A percentile compares a stretch with the other conserved stretches of the same genome.
These are phyloP conservation scores for Lycium ferocissimum DNA, from an alignment of 257 asterid genomes.

Conservation along the genomic window DNA sequence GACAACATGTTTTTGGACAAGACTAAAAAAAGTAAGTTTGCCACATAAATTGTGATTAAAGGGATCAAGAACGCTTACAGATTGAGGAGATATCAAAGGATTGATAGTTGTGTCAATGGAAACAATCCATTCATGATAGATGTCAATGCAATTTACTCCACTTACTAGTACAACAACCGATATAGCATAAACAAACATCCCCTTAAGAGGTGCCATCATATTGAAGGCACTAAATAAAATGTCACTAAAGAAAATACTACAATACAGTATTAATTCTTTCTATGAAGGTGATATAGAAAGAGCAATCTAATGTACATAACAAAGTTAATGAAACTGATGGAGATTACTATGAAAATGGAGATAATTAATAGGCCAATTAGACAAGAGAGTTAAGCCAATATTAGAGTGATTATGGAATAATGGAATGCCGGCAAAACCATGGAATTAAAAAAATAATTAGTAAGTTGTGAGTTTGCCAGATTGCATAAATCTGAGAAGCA, in stretches of 20 bases:
- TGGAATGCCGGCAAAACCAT: not conserved
- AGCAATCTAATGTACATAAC: not conserved
- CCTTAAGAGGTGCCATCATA: conserved; percentile 34
- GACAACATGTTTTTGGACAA: not conserved
- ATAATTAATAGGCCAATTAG: not conserved
- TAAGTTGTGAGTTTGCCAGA: not conserved
- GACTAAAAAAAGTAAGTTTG: not conserved
- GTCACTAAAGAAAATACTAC: not conserved
- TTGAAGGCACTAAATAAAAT: not conserved
- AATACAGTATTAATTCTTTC: not conserved
- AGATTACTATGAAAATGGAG: not conserved
- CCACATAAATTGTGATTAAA: not conserved
- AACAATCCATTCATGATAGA: conserved; percentile 45
- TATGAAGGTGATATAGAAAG: not conserved
- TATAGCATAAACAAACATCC: conserved; percentile 23
- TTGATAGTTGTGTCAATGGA: conserved; percentile 33
- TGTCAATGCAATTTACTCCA: conserved; percentile 36
- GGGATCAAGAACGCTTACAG: conserved; percentile 34
- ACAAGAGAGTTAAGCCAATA: conserved; percentile 5
- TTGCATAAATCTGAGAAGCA: conserved; percentile 9
- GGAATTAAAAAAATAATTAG: too few species aligned
- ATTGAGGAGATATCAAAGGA: conserved; percentile 34
- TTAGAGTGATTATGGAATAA: not conserved
- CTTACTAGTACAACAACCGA: not conserved
- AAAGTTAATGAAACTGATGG: not conserved